Evolutionary conservation across 2,329 filamentous ascomycete genomes (phyloP).

Genomic region (Colletotrichum tanaceti): DNA sequence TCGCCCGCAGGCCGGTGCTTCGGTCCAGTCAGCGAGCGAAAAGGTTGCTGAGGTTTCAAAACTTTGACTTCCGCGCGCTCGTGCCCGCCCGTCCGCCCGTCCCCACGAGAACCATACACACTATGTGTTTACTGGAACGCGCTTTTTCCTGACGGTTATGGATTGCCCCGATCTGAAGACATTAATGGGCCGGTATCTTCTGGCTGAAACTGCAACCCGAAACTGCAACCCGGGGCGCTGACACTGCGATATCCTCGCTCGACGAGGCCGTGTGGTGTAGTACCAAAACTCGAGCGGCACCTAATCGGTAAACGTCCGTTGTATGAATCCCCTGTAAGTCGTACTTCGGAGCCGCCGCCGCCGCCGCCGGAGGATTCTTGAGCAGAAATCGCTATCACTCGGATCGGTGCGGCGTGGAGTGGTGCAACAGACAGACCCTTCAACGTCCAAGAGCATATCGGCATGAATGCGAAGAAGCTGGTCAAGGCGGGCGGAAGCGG

Average conservation of each 20-base stretch:
- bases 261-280: background rate
- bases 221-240: background rate
- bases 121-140: background rate
- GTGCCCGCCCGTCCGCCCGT: constrained; percentile 5
- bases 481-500: background rate
- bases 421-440: constrained; percentile 11
- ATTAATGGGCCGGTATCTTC: background rate
- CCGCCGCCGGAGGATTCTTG: too few species aligned
- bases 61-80: constrained; percentile 9
- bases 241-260: constrained; percentile 6
- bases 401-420: constrained; percentile 21
- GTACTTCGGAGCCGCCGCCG: constrained; percentile 5
- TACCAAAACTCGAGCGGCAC: background rate
- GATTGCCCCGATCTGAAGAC: background rate
- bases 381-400: constrained; percentile 3
- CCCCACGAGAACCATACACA: background rate
- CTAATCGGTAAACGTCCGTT: constrained; percentile 1
- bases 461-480: background rate
- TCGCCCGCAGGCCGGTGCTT: constrained; percentile 29
- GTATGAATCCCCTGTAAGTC: background rate
- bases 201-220: background rate
- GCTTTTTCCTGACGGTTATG: background rate
- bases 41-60: constrained; percentile 28
- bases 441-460: constrained; percentile 5
- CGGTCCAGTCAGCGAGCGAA: constrained; percentile 23